A percentile compares a stretch with the other conserved stretches of the same genome.
Evolutionary conservation across 2,329 filamentous ascomycete species (phyloP).

Genomic region (Apiospora arundinis): DNA sequence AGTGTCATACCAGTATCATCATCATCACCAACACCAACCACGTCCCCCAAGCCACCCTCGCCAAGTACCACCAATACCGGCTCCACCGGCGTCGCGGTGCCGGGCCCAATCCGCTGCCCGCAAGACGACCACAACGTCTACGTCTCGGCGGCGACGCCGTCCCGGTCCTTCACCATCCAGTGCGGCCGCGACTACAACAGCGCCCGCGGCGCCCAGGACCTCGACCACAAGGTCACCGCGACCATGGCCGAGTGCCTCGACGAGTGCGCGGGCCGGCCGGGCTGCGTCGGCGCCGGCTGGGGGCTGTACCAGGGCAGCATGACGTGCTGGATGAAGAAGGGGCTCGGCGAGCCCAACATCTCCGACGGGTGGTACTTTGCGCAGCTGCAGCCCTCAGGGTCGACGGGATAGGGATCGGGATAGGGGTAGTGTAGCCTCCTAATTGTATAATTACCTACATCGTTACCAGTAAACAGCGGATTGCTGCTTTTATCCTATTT

Average conservation of each 20-base stretch:
- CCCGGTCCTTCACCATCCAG: slow-evolving; percentile 33
- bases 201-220: slow-evolving; percentile 27
- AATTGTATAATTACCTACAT: too few species aligned
- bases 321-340: slow-evolving; percentile 32
- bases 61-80: slow-evolving; percentile 26
- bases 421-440: neutral
- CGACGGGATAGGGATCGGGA: neutral
- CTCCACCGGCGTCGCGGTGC: slow-evolving; percentile 28
- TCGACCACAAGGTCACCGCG: slow-evolving; percentile 24
- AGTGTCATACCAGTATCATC: neutral
- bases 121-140: slow-evolving; percentile 33
- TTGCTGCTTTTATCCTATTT: neutral
- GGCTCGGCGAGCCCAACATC: slow-evolving; percentile 31
- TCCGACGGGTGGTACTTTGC: slow-evolving; percentile 31
- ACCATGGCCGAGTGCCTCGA: slow-evolving; percentile 32
- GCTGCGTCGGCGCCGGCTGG: slow-evolving; percentile 33
- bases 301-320: slow-evolving; percentile 26
- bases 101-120: slow-evolving; percentile 28
- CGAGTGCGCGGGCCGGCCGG: slow-evolving; percentile 24
- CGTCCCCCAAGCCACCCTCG: neutral
- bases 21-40: slow-evolving; percentile 6
- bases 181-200: slow-evolving; percentile 34
- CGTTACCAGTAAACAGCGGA: neutral
- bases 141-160: slow-evolving; percentile 24
- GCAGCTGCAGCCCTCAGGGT: slow-evolving; percentile 28